Conservation (phyloP, 2,329 filamentous ascomycete genomes). For the Penicillium janthinellum region DNA sequence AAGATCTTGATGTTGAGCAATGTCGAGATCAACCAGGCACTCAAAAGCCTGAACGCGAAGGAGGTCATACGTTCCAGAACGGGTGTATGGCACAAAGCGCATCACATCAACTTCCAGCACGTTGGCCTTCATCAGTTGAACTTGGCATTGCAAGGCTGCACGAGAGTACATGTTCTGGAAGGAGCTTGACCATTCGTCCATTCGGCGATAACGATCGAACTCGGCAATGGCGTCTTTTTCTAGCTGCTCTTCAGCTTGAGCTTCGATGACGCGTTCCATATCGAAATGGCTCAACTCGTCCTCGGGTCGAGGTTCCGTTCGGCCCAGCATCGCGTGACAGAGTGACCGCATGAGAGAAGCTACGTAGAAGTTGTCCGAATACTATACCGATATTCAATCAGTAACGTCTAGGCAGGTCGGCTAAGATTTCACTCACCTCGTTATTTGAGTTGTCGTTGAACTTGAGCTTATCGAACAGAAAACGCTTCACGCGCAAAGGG, state of each 20-base stretch:
- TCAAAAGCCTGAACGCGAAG: conserved; percentile 62
- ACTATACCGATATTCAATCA: conserved; percentile 40
- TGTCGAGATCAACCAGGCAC: conserved; percentile 58
- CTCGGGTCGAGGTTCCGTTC: conserved; percentile 40
- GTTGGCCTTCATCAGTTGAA: conserved; percentile 56
- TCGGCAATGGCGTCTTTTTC: conserved; percentile 61
- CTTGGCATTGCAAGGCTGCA: conserved; percentile 62
- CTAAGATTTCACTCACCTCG: conserved; percentile 42
- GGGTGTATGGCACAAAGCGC: conserved; percentile 64
- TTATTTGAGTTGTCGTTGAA: conserved; percentile 97
- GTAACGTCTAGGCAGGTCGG: not conserved
- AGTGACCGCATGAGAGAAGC: conserved; percentile 72
- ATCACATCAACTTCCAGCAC: conserved; percentile 55
- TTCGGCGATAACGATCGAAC: conserved; percentile 63
- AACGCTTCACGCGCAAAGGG: conserved; percentile 75
- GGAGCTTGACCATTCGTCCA: conserved; percentile 68
- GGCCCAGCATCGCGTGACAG: conserved; percentile 56
- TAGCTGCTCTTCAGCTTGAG: conserved; percentile 57
- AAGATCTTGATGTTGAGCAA: conserved; percentile 54
- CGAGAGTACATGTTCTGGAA: conserved; percentile 66
- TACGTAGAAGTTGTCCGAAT: conserved; percentile 88
- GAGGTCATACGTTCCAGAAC: conserved; percentile 60
- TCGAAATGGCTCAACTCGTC: conserved; percentile 48
- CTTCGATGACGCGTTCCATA: conserved; percentile 51
- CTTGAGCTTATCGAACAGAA: conserved; percentile 84